Evolutionary conservation across 2,329 filamentous ascomycete genomes (phyloP).

Genomic region (Boeremia exigua): DNA sequence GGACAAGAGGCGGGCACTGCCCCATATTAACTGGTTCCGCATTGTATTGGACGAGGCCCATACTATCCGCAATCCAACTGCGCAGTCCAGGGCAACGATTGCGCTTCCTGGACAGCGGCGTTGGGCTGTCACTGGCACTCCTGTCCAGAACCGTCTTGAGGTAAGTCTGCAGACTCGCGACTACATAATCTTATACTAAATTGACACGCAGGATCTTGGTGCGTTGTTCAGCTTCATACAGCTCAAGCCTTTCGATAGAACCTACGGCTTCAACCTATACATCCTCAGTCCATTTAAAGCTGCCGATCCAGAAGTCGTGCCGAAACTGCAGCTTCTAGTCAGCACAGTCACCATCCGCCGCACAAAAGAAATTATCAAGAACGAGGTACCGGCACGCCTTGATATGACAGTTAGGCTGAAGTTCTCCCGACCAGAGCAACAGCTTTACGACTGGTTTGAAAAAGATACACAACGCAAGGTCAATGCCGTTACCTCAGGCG

Average conservation of each 20-base stretch:
- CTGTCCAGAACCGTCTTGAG: slow-evolving; percentile 87
- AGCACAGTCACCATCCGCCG: slow-evolving; percentile 93
- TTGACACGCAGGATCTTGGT: slow-evolving; percentile 67
- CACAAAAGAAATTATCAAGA: slow-evolving; percentile 77
- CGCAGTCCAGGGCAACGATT: slow-evolving; percentile 86
- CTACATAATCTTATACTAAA: slow-evolving; percentile 4
- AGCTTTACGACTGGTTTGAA: slow-evolving; percentile 84
- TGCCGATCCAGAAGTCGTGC: slow-evolving; percentile 81
- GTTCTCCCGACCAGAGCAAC: slow-evolving; percentile 76
- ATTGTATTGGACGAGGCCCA: slow-evolving; percentile 95
- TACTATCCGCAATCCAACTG: slow-evolving; percentile 85
- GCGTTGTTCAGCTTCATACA: slow-evolving; percentile 85
- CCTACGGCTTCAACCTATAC: slow-evolving; percentile 74
- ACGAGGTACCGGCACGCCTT: slow-evolving; percentile 70
- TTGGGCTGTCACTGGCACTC: slow-evolving; percentile 97
- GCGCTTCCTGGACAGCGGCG: slow-evolving; percentile 78
- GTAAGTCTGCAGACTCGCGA: slow-evolving; percentile 44
- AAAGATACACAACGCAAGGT: slow-evolving; percentile 81
- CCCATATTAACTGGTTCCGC: slow-evolving; percentile 87
- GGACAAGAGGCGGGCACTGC: slow-evolving; percentile 68
- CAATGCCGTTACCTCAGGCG: slow-evolving; percentile 70
- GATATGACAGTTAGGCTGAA: slow-evolving; percentile 76
- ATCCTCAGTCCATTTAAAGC: slow-evolving; percentile 87
- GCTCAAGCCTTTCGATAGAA: slow-evolving; percentile 83
- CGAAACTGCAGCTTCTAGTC: slow-evolving; percentile 85